Conservation (phyloP, 192 early-diverging fungal species). For the Gorgonomyces haynaldii region DNA sequence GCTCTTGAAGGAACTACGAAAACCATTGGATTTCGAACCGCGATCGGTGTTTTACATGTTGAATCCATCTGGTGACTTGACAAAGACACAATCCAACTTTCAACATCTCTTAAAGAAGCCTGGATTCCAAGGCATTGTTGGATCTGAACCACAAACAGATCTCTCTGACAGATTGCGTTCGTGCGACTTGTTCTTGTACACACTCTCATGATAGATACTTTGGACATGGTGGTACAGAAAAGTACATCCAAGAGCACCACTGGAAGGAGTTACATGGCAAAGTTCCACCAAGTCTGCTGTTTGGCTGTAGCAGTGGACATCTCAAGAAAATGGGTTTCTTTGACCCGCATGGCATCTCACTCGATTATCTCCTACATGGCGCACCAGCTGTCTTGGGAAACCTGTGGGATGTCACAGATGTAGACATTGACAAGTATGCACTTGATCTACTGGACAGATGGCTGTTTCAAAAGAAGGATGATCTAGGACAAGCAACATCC, state of each 20-base stretch:
- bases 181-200: slow-evolving; percentile 52
- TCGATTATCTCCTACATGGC: slow-evolving; percentile 78
- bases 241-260: slow-evolving; percentile 55
- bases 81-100: slow-evolving; percentile 71
- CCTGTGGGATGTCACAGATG: slow-evolving; percentile 97
- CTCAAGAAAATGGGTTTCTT: slow-evolving; percentile 68
- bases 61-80: slow-evolving; percentile 83
- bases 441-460: slow-evolving; percentile 55
- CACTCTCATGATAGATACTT: slow-evolving; percentile 73
- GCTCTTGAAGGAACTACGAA: slow-evolving; percentile 44
- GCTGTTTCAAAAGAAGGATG: slow-evolving; percentile 43
- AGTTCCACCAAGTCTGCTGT: slow-evolving; percentile 70
- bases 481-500: slow-evolving; percentile 67
- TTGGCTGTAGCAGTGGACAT: slow-evolving; percentile 91
- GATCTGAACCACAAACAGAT: slow-evolving; percentile 50
- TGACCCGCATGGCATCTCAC: slow-evolving; percentile 72
- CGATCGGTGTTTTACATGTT: slow-evolving; percentile 65
- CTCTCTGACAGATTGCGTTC: slow-evolving; percentile 42
- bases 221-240: slow-evolving; percentile 89
- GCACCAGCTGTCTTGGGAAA: slow-evolving; percentile 81
- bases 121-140: slow-evolving; percentile 65
- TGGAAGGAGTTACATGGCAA: slow-evolving; percentile 51
- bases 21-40: slow-evolving; percentile 1
- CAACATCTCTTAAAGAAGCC: slow-evolving; percentile 35
- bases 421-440: slow-evolving; percentile 86